Conservation (phyloP, 768 basidiomycete genomes). For the Daedalea quercina region DNA sequence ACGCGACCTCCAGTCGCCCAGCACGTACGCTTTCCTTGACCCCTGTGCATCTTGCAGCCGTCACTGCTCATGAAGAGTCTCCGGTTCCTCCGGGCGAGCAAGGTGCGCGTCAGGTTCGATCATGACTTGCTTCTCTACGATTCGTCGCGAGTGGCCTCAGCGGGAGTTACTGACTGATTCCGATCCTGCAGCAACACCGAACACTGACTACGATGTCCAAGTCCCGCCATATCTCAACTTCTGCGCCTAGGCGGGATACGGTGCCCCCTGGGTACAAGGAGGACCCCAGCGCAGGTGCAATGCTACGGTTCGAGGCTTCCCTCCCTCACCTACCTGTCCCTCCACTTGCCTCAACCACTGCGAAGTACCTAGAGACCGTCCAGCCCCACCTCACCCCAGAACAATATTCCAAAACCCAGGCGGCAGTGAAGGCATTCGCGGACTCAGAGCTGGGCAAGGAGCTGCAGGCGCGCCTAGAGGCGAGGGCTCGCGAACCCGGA, state of each 20-base stretch:
- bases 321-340: slow-evolving; percentile 82
- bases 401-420: slow-evolving; percentile 53
- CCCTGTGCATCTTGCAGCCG: not conserved
- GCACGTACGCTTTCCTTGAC: not conserved
- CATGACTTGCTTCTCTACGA: not conserved
- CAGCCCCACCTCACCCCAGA: slow-evolving; percentile 65
- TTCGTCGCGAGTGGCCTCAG: not conserved
- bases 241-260: slow-evolving; percentile 23
- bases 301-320: slow-evolving; percentile 70
- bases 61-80: not conserved
- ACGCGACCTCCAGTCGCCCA: not conserved
- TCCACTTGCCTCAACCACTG: slow-evolving; percentile 68
- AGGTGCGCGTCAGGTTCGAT: not conserved
- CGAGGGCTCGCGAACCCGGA: slow-evolving; percentile 56
- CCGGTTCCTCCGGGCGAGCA: not conserved
- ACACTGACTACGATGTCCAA: slow-evolving; percentile 10
- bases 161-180: not conserved
- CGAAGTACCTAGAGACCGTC: slow-evolving; percentile 86
- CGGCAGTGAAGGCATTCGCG: slow-evolving; percentile 61
- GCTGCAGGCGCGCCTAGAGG: slow-evolving; percentile 73
- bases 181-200: slow-evolving; percentile 9
- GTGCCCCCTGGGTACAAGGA: slow-evolving; percentile 41
- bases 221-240: slow-evolving; percentile 25
- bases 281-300: slow-evolving; percentile 54
- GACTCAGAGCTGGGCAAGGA: slow-evolving; percentile 58